Conservation (phyloP, 208 protist genomes). For the Trypanosoma lewisi region DNA sequence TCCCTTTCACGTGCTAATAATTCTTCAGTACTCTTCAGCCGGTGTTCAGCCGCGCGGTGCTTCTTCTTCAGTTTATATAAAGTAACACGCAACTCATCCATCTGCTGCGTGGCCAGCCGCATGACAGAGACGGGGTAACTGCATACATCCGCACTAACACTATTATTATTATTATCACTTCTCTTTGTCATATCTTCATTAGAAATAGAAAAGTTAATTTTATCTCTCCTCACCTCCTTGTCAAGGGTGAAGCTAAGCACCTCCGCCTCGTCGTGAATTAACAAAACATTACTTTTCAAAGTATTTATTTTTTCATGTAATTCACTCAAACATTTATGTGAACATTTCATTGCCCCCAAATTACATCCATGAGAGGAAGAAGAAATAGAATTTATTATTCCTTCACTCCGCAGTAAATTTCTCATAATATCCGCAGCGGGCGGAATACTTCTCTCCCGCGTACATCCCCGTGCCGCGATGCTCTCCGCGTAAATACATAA, state of each 20-base stretch:
- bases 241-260: conserved; percentile 17
- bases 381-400: too few relatives aligned
- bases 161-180: neutral
- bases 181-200: too few relatives aligned
- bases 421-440: neutral
- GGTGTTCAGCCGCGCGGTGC: neutral
- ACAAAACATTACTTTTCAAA: neutral
- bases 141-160: neutral
- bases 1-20: neutral
- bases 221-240: neutral
- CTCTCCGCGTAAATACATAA: neutral
- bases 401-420: neutral
- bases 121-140: conserved; percentile 4
- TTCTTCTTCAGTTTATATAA: conserved; percentile 1
- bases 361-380: too few relatives aligned
- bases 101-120: conserved; percentile 4
- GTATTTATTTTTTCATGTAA: neutral
- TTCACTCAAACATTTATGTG: neutral
- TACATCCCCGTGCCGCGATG: neutral
- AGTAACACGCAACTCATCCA: conserved; percentile 8
- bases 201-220: too few relatives aligned
- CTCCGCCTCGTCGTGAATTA: conserved; percentile 14
- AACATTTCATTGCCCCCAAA: neutral
- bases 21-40: neutral
- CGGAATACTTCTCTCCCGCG: neutral